A percentile compares a stretch with the other conserved stretches of the same genome.
phyloP scores from a whole-genome alignment of 805 yeast genomes.

The Wickerhamomyces bisporus region DNA sequence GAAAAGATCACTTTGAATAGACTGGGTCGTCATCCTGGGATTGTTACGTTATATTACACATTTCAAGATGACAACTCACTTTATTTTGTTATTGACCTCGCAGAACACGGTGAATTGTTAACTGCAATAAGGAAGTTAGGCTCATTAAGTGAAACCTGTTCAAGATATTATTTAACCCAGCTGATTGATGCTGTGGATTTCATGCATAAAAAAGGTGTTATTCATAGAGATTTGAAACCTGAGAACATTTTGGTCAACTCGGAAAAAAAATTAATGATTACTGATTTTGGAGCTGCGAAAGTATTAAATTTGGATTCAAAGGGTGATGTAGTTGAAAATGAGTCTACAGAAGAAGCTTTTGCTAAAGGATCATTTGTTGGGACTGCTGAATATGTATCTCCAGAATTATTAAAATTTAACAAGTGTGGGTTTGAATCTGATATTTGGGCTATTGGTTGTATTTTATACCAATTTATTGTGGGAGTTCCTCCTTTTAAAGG shows the following conservation, averaged over 20 bases:
- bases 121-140: constrained; percentile 75
- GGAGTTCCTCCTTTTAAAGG: constrained; percentile 88
- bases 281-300: constrained; percentile 98
- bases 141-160: constrained; percentile 66
- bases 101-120: constrained; percentile 91
- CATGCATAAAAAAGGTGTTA: constrained; percentile 84
- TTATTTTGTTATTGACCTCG: constrained; percentile 90
- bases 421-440: constrained; percentile 87
- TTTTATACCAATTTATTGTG: constrained; percentile 88
- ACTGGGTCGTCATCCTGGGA: constrained; percentile 91
- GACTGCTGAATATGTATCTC: constrained; percentile 95
- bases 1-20: constrained; percentile 87
- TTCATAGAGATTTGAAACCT: constrained; percentile 93
- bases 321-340: constrained; percentile 27
- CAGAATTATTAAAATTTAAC: constrained; percentile 80
- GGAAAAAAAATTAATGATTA: constrained; percentile 83
- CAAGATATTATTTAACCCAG: constrained; percentile 80
- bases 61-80: constrained; percentile 87
- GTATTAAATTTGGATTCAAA: constrained; percentile 39
- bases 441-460: constrained; percentile 97
- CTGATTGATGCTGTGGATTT: constrained; percentile 85
- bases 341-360: constrained; percentile 23
- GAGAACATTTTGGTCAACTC: constrained; percentile 83
- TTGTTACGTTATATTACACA: constrained; percentile 86
- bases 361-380: constrained; percentile 78